These are phyloP conservation scores for Streptanthus diversifolius DNA, from an alignment of 345 rosid species.

Conservation along the genomic window DNA sequence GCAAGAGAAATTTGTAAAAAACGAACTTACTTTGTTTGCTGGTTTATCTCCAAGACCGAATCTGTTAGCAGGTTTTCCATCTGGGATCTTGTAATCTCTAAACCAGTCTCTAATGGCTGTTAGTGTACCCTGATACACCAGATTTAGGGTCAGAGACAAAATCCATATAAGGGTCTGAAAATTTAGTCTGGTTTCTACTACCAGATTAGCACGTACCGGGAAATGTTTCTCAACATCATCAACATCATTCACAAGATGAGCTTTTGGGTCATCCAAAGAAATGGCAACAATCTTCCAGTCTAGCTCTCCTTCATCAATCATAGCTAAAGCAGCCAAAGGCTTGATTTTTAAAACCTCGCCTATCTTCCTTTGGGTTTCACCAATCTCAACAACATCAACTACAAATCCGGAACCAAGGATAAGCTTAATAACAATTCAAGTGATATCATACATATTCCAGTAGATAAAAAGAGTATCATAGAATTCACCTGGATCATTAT, in stretches of 20 bases:
- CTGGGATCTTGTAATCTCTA: conserved; percentile 94
- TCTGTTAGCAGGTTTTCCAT: conserved; percentile 96
- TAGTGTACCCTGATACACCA: conserved; percentile 68
- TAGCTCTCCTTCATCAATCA: conserved; percentile 98
- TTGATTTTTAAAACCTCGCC: conserved; percentile 79
- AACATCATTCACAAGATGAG: conserved; percentile 84
- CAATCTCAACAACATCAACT: conserved; percentile 98
- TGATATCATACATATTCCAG: neutral
- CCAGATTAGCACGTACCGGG: conserved; percentile 45
- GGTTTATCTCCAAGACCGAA: conserved; percentile 95
- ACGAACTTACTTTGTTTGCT: conserved; percentile 62
- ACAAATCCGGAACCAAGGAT: neutral
- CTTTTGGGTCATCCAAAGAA: conserved; percentile 90
- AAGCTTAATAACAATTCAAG: neutral
- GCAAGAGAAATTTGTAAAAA: neutral
- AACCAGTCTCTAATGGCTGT: conserved; percentile 93
- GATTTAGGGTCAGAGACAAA: neutral
- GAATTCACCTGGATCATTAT: conserved; percentile 79
- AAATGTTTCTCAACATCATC: conserved; percentile 92
- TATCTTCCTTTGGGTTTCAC: conserved; percentile 58
- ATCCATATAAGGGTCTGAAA: neutral
- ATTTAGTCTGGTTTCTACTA: conserved; percentile 11
- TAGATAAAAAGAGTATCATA: neutral
- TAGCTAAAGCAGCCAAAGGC: conserved; percentile 87
- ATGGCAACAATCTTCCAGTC: conserved; percentile 97